These are phyloP conservation scores for Cubamyces lactineus DNA, from an alignment of 768 basidiomycete species.

Conservation along the genomic window DNA sequence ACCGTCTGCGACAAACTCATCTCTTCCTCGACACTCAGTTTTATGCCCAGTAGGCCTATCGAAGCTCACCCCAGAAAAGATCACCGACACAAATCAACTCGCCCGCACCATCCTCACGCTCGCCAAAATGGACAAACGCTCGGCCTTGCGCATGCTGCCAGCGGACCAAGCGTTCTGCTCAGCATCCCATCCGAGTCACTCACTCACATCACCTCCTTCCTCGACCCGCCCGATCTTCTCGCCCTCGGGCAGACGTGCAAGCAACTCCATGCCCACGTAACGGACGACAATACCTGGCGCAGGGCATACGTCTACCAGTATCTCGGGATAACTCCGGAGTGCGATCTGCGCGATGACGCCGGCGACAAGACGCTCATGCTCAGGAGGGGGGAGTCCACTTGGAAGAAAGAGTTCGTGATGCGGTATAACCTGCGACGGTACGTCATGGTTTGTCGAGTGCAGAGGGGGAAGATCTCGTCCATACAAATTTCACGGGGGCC, in stretches of 20 bases:
- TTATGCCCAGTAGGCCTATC: conserved; percentile 68
- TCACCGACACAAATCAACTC: conserved; percentile 37
- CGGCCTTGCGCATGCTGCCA: conserved; percentile 28
- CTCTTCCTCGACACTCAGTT: conserved; percentile 39
- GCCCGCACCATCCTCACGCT: conserved; percentile 31
- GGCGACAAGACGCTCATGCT: conserved; percentile 49
- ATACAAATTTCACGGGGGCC: not conserved
- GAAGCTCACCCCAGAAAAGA: conserved; percentile 44
- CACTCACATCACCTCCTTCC: conserved; percentile 73
- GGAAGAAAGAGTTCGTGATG: conserved; percentile 71
- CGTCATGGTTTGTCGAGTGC: conserved; percentile 23
- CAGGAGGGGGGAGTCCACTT: conserved; percentile 57
- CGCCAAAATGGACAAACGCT: conserved; percentile 54
- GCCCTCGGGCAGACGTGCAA: conserved; percentile 57
- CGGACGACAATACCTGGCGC: conserved; percentile 80
- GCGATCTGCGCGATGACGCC: conserved; percentile 47
- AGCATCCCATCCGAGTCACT: conserved; percentile 71
- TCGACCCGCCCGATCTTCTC: conserved; percentile 64
- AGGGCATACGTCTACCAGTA: conserved; percentile 72
- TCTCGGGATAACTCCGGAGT: conserved; percentile 68
- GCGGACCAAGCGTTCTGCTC: conserved; percentile 39
- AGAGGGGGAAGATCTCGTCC: conserved; percentile 4
- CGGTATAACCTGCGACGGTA: conserved; percentile 61
- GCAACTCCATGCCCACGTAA: conserved; percentile 63
- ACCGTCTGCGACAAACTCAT: conserved; percentile 32